These are phyloP conservation scores for Isabelozyma rhagii DNA, from an alignment of 805 yeast species.

Conservation along the genomic window DNA sequence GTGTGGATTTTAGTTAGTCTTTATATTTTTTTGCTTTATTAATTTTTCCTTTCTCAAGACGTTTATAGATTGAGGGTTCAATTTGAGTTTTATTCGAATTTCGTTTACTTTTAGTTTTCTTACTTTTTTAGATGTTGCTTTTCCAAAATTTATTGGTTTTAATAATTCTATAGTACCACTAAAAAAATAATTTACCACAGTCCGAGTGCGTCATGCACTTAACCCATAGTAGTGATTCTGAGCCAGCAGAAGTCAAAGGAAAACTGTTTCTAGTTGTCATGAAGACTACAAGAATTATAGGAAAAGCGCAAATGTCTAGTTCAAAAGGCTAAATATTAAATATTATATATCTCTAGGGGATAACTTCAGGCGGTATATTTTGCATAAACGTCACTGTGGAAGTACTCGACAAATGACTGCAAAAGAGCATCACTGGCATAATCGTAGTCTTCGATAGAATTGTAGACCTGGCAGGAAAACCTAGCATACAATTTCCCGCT, in stretches of 20 bases:
- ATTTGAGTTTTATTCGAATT: neutral
- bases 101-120: neutral
- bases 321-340: no score
- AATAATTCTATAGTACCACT: no score
- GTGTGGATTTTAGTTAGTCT: conserved; percentile 39
- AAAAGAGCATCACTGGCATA: conserved; percentile 41
- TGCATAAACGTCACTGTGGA: neutral
- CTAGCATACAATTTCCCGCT: conserved; percentile 33
- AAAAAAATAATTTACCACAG: no score
- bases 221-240: no score
- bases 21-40: neutral
- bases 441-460: conserved; percentile 52
- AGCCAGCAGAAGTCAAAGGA: no score
- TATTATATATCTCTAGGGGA: neutral
- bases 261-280: no score
- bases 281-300: no score
- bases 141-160: no score
- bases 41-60: neutral
- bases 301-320: no score
- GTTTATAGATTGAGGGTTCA: neutral
- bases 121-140: no score
- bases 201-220: no score
- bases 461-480: conserved; percentile 59
- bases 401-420: conserved; percentile 11
- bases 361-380: neutral